Evolutionary conservation across 1,139 yeast species (phyloP).

Genomic region (Sugiyamaella neomexicana): DNA sequence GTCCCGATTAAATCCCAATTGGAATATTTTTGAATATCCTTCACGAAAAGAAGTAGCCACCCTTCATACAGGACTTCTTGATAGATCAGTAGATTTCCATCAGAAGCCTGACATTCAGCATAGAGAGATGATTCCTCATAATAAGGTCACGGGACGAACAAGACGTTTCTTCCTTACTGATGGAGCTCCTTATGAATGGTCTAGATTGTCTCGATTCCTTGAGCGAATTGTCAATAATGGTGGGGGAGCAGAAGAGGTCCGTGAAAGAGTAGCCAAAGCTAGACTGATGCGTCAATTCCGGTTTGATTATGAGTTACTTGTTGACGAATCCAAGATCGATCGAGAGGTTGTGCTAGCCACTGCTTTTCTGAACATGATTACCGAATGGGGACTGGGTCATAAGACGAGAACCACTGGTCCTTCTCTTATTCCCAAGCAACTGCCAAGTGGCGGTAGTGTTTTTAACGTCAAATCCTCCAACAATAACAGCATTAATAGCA

Average conservation of each 20-base stretch:
- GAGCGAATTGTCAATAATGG: slow-evolving; percentile 56
- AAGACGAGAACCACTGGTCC: slow-evolving; percentile 57
- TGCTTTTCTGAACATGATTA: slow-evolving; percentile 59
- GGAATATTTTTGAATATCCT: slow-evolving; percentile 53
- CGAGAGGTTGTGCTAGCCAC: slow-evolving; percentile 55
- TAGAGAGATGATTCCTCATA: slow-evolving; percentile 39
- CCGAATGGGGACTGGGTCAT: slow-evolving; percentile 63
- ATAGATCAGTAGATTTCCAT: slow-evolving; percentile 53
- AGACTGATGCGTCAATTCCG: slow-evolving; percentile 58
- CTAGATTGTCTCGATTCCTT: slow-evolving; percentile 50
- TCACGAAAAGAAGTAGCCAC: slow-evolving; percentile 53
- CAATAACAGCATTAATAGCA: neutral
- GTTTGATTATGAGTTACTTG: slow-evolving; percentile 57
- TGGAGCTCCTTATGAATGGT: slow-evolving; percentile 59
- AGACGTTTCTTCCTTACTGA: slow-evolving; percentile 49
- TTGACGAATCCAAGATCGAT: slow-evolving; percentile 52
- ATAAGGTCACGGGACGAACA: slow-evolving; percentile 38
- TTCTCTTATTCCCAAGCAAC: slow-evolving; percentile 37
- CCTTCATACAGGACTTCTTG: slow-evolving; percentile 50
- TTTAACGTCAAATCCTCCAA: neutral
- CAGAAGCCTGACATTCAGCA: slow-evolving; percentile 49
- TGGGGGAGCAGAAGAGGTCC: slow-evolving; percentile 55
- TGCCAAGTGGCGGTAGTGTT: slow-evolving; percentile 13
- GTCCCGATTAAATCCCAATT: slow-evolving; percentile 51
- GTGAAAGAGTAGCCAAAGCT: slow-evolving; percentile 55